Conservation (phyloP, 2,329 filamentous ascomycete species). For the Neobulgaria alba region DNA sequence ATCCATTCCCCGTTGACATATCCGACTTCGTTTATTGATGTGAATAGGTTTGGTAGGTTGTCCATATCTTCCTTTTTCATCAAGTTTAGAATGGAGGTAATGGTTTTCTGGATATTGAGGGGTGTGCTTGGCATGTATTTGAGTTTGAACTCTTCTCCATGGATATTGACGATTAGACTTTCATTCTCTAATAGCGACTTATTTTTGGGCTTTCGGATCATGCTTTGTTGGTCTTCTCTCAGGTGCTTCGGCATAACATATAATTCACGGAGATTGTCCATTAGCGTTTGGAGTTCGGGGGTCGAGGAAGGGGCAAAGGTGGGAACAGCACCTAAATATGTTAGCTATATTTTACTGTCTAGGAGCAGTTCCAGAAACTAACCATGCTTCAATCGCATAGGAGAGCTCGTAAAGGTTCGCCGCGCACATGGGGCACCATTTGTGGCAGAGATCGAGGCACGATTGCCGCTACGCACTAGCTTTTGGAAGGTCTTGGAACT, state of each 20-base stretch:
- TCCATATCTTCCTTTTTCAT: constrained; percentile 30
- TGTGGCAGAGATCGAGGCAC: constrained; percentile 8
- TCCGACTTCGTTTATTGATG: no score
- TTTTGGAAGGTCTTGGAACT: constrained; percentile 10
- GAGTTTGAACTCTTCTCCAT: constrained; percentile 36
- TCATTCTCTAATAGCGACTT: constrained; percentile 42
- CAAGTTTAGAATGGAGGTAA: constrained; percentile 9
- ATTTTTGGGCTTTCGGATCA: constrained; percentile 41
- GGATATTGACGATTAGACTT: constrained; percentile 50
- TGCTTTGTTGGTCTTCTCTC: constrained; percentile 41
- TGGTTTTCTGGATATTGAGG: constrained; percentile 6
- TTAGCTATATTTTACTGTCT: constrained; percentile 1
- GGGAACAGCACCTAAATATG: constrained; percentile 20
- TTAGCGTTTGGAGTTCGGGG: constrained; percentile 42
- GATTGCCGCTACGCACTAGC: constrained; percentile 14
- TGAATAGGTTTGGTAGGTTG: constrained; percentile 20
- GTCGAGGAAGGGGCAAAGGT: constrained; percentile 43
- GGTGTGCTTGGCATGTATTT: constrained; percentile 20
- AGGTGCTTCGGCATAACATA: constrained; percentile 57
- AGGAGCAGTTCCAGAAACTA: constrained; percentile 1
- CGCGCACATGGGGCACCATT: constrained; percentile 3
- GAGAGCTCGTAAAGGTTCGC: constrained; percentile 25
- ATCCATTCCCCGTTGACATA: no score
- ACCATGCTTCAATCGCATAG: constrained; percentile 21
- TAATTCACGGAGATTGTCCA: constrained; percentile 45